Conservation (phyloP, 768 basidiomycete genomes). For the Dendrothele bispora region DNA sequence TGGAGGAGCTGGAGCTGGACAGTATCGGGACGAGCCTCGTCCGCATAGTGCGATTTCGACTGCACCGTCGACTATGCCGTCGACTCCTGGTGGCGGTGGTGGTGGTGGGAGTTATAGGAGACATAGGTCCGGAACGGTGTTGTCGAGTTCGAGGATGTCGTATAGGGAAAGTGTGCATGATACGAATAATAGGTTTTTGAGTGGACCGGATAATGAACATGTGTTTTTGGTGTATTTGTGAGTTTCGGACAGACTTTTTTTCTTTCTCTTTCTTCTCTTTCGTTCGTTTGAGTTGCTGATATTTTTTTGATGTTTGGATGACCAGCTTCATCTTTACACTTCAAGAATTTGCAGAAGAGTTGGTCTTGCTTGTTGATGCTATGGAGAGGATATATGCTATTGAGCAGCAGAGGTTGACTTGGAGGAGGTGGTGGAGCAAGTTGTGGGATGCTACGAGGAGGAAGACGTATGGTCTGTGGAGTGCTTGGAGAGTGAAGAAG, state of each 20-base stretch:
- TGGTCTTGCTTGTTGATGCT: slow-evolving; percentile 79
- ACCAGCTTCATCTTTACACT: slow-evolving; percentile 93
- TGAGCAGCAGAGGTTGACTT: slow-evolving; percentile 48
- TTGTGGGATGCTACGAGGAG: slow-evolving; percentile 18
- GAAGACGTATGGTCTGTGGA: no score
- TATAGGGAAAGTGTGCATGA: slow-evolving; percentile 12
- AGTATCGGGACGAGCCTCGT: no score
- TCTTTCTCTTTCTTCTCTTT: not conserved
- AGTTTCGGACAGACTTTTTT: slow-evolving; percentile 28
- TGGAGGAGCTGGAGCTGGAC: no score
- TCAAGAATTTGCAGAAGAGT: slow-evolving; percentile 89
- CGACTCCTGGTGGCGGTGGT: slow-evolving; percentile 16
- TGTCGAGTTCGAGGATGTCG: slow-evolving; percentile 20
- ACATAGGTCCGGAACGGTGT: slow-evolving; percentile 4
- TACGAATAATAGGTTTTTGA: slow-evolving; percentile 35
- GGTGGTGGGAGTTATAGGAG: not conserved
- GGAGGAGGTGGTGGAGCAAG: slow-evolving; percentile 39
- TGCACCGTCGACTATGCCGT: slow-evolving; percentile 10
- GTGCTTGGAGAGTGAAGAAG: no score
- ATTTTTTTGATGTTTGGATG: not conserved
- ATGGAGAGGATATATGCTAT: slow-evolving; percentile 77
- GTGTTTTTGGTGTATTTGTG: slow-evolving; percentile 92
- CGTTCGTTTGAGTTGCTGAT: slow-evolving; percentile 2
- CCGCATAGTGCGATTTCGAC: no score
- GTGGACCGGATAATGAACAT: slow-evolving; percentile 68